Percentiles rank a stretch among this genome's conserved stretches.
Conservation (phyloP, 2,329 filamentous ascomycete genomes). For the Tolypocladium nubicola region DNA sequence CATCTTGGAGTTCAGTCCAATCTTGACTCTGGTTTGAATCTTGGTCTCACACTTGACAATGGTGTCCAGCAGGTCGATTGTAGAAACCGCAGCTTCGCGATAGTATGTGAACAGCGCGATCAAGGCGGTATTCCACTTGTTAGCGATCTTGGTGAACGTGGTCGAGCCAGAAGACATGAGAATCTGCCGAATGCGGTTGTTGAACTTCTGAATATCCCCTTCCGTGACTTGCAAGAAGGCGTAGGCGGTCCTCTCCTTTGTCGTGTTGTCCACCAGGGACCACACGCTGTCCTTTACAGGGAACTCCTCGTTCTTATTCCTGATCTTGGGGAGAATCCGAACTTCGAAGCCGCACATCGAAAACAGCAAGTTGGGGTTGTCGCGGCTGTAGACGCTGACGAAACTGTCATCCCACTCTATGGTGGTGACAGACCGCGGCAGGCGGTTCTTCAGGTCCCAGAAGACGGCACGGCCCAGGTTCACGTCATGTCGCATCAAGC, state of each 20-base stretch:
- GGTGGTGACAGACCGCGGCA: constrained; percentile 89
- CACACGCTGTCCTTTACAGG: constrained; percentile 96
- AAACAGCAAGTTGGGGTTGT: constrained; percentile 94
- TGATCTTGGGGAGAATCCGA: constrained; percentile 85
- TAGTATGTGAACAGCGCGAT: constrained; percentile 99
- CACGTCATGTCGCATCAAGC: constrained; percentile 96
- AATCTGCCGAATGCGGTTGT: constrained; percentile 96
- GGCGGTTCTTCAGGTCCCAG: constrained; percentile 96
- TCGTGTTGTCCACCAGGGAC: constrained; percentile 93
- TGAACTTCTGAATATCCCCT: constrained; percentile 97
- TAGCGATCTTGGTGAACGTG: constrained; percentile 98
- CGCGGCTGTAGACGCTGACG: constrained; percentile 91
- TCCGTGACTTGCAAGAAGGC: constrained; percentile 97
- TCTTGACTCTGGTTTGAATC: constrained; percentile 98
- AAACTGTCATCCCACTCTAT: constrained; percentile 99
- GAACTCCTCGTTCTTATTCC: constrained; percentile 94
- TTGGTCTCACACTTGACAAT: constrained; percentile 99
- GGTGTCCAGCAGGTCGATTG: constrained; percentile 84
- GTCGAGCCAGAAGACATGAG: constrained; percentile 99
- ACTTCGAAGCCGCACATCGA: constrained; percentile 99
- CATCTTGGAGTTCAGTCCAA: constrained; percentile 98
- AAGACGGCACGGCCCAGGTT: constrained; percentile 96
- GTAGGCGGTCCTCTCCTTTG: constrained; percentile 93
- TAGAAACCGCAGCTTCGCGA: constrained; percentile 92
- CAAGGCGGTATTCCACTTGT: constrained; percentile 98